Conservation (phyloP, 1,139 yeast genomes). For the Kodamaea anthophila region DNA sequence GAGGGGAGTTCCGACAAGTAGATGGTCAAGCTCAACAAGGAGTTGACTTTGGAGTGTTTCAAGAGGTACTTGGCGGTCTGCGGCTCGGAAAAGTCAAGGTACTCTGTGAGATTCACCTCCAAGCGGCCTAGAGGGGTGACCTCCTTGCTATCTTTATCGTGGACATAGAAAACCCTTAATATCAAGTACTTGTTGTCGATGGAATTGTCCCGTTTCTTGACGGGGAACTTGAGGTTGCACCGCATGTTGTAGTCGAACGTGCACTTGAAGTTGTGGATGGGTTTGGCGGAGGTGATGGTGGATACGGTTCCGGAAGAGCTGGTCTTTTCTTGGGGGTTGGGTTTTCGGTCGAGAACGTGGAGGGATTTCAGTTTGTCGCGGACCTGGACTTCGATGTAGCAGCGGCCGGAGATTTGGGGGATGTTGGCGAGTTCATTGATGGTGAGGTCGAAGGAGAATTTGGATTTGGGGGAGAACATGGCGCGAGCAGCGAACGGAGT, state of each 20-base stretch:
- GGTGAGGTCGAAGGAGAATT: conserved; percentile 52
- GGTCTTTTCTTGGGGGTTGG: conserved; percentile 3
- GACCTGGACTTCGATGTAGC: conserved; percentile 49
- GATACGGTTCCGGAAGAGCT: conserved; percentile 22
- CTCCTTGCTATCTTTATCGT: conserved; percentile 28
- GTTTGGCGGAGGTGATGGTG: conserved; percentile 29
- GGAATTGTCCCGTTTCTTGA: conserved; percentile 30
- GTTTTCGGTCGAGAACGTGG: conserved; percentile 10
- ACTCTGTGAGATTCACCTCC: conserved; percentile 67
- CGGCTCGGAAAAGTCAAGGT: conserved; percentile 50
- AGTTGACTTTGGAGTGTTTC: conserved; percentile 75
- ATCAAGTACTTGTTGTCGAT: conserved; percentile 34
- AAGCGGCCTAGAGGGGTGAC: conserved; percentile 55
- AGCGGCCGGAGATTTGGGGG: conserved; percentile 70
- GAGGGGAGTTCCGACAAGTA: conserved; percentile 38
- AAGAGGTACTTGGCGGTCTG: conserved; percentile 59
- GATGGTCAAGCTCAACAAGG: conserved; percentile 52
- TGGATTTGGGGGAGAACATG: conserved; percentile 21
- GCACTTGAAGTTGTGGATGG: conserved; percentile 40
- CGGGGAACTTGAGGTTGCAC: conserved; percentile 37
- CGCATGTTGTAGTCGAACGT: conserved; percentile 31
- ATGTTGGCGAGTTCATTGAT: conserved; percentile 72
- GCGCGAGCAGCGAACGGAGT: neutral
- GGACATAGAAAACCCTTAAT: conserved; percentile 25
- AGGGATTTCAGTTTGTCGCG: conserved; percentile 20